These are phyloP conservation scores for Apophysomyces ossiformis DNA, from an alignment of 371 early-diverging fungal genomes.

Conservation along the genomic window DNA sequence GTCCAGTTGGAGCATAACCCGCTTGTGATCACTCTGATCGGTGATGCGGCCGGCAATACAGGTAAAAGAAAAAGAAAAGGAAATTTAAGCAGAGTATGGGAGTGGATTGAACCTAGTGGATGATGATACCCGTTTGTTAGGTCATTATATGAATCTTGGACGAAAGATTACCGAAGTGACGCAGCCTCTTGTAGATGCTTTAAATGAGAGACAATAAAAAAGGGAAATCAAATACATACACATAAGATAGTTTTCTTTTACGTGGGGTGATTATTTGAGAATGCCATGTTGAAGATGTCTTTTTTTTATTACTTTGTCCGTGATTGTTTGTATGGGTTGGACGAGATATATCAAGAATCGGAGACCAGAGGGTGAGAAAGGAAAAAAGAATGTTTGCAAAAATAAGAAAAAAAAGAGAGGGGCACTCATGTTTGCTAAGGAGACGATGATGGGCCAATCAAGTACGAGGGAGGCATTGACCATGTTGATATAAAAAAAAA, in stretches of 20 bases:
- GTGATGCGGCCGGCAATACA: constrained; percentile 59
- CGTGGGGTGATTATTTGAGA: not conserved
- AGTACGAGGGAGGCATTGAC: not conserved
- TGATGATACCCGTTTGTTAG: not conserved
- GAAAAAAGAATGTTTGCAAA: not conserved
- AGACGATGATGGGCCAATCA: constrained; percentile 1
- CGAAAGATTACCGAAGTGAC: constrained; percentile 1
- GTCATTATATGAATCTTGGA: constrained; percentile 5
- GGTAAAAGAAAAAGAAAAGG: constrained; percentile 35
- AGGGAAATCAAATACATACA: not conserved
- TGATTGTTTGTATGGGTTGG: too few species aligned
- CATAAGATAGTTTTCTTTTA: not conserved
- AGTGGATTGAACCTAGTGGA: not conserved
- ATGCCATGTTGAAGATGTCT: not conserved
- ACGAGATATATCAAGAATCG: not conserved
- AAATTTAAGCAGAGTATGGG: not conserved
- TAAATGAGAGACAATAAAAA: constrained; percentile 10
- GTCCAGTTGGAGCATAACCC: constrained; percentile 65
- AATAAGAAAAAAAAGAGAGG: not conserved
- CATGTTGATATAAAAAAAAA: not conserved
- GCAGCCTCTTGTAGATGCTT: constrained; percentile 3
- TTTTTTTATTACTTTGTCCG: too few species aligned
- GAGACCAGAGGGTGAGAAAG: constrained; percentile 8
- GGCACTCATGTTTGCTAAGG: not conserved
- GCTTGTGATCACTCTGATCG: constrained; percentile 62